Evolutionary conservation across 1,284 basidiomycete genomes (phyloP).

Genomic region (Ceratobasidium sp.): DNA sequence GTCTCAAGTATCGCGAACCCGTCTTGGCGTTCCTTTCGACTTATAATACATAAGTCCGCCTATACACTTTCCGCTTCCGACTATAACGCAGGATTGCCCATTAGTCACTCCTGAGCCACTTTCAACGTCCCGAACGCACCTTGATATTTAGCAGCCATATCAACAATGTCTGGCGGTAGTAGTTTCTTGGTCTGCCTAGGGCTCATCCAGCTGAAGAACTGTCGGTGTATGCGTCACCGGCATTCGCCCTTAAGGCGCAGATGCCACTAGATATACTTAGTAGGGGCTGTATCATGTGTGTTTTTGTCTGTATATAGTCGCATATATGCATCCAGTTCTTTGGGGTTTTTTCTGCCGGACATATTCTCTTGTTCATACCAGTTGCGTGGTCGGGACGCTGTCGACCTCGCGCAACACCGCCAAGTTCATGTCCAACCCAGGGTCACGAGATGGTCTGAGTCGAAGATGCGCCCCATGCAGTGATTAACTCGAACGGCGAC

Average conservation of each 20-base stretch:
- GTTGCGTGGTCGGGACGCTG: too few species aligned
- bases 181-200: not conserved
- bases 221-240: conserved; percentile 9
- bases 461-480: not conserved
- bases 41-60: conserved; percentile 65
- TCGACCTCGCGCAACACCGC: not conserved
- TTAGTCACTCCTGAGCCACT: conserved; percentile 66
- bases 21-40: conserved; percentile 53
- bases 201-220: not conserved
- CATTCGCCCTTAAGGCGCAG: not conserved
- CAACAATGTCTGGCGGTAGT: conserved; percentile 80
- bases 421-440: conserved; percentile 9
- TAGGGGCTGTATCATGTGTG: too few species aligned
- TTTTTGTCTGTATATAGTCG: too few species aligned
- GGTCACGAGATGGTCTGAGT: not conserved
- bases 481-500: conserved; percentile 47
- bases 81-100: conserved; percentile 66
- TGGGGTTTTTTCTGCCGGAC: too few species aligned
- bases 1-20: conserved; percentile 7
- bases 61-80: conserved; percentile 65
- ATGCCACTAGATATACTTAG: too few species aligned
- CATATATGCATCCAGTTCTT: too few species aligned
- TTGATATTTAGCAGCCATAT: conserved; percentile 77
- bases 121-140: conserved; percentile 65
- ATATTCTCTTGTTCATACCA: too few species aligned